Evolutionary conservation across 148 eudicot genomes (phyloP).

Genomic region (Dianthus caryophyllus): DNA sequence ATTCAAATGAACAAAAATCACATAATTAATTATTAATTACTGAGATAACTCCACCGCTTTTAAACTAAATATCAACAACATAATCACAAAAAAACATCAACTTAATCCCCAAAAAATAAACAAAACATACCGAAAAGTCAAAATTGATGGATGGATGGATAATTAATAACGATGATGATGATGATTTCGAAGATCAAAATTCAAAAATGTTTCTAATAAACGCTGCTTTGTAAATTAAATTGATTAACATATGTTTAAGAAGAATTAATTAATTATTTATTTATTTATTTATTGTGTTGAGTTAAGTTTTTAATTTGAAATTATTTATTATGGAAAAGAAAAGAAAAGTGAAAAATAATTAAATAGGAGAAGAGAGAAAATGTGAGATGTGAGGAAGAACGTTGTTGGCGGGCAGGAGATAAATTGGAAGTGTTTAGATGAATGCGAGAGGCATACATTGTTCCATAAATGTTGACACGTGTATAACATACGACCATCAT

Average conservation of each 20-base stretch:
- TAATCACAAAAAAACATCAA: neutral
- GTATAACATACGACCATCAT: too few relatives aligned
- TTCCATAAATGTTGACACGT: too few relatives aligned
- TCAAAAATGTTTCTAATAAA: neutral
- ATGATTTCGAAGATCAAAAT: too few relatives aligned
- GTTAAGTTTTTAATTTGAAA: too few relatives aligned
- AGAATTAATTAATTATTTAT: too few relatives aligned
- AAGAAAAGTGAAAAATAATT: too few relatives aligned
- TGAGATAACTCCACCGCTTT: neutral
- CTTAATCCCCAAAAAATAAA: neutral
- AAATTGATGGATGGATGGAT: neutral
- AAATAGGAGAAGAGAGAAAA: too few relatives aligned
- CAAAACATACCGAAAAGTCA: constrained; percentile 2
- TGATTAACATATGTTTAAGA: too few relatives aligned
- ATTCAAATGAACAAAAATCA: too few relatives aligned
- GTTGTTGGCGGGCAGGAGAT: constrained; percentile 27
- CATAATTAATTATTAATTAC: neutral
- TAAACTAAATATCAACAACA: neutral
- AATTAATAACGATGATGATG: neutral
- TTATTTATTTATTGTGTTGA: too few relatives aligned
- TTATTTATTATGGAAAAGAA: too few relatives aligned
- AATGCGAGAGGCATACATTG: too few relatives aligned
- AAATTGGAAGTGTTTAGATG: neutral
- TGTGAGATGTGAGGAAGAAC: constrained; percentile 12
- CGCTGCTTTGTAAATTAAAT: neutral